Conservation (phyloP, 1,284 basidiomycete species). For the Rugosomyces carneus region DNA sequence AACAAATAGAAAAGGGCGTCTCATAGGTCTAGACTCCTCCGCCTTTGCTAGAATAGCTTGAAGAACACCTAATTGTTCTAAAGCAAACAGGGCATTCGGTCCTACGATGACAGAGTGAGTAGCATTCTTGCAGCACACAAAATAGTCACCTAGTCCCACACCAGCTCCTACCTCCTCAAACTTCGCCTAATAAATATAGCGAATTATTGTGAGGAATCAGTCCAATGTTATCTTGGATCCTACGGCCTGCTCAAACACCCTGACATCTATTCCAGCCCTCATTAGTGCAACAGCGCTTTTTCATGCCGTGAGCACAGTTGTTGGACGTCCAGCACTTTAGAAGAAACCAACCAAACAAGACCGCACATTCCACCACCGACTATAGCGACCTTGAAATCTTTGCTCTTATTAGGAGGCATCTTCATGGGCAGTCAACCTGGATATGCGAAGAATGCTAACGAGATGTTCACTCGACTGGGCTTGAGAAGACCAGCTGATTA, state of each 20-base stretch:
- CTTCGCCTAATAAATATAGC: constrained; percentile 13
- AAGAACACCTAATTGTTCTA: constrained; percentile 39
- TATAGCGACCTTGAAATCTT: constrained; percentile 43
- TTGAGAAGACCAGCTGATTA: not conserved
- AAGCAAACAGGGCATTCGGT: constrained; percentile 42
- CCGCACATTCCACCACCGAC: constrained; percentile 52
- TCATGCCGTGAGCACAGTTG: not conserved
- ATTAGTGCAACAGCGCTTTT: constrained; percentile 36
- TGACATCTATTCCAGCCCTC: constrained; percentile 37
- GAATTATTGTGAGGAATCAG: not conserved
- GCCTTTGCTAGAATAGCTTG: constrained; percentile 33
- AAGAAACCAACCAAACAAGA: constrained; percentile 30
- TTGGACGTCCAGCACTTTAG: not conserved
- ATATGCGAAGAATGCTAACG: not conserved
- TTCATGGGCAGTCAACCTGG: not conserved
- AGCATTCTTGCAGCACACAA: not conserved
- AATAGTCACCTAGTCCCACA: constrained; percentile 40
- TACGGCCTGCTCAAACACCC: constrained; percentile 48
- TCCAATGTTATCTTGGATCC: not conserved
- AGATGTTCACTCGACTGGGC: not conserved
- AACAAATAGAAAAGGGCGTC: constrained; percentile 34
- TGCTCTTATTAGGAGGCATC: constrained; percentile 14
- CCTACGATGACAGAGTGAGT: constrained; percentile 25
- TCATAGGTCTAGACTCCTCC: constrained; percentile 26
- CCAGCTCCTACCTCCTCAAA: constrained; percentile 51